phyloP scores from a whole-genome alignment of 805 yeast genomes.

The Wickerhamomyces chambardii region DNA sequence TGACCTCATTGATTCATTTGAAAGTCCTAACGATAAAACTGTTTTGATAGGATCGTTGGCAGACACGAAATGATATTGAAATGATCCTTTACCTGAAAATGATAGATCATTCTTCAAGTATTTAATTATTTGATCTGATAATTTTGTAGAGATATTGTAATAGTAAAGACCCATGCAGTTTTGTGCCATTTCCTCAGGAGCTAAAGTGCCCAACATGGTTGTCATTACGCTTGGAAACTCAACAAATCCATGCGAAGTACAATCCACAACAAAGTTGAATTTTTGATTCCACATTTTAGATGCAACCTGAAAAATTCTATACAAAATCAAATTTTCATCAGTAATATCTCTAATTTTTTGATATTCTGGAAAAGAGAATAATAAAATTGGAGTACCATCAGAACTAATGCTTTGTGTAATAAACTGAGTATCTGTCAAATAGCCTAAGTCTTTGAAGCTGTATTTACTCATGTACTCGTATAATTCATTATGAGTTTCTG shows the following conservation, averaged over 20 bases:
- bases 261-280: conserved; percentile 56
- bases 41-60: conserved; percentile 35
- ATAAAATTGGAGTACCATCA: conserved; percentile 67
- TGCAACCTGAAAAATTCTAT: conserved; percentile 52
- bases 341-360: conserved; percentile 18
- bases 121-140: conserved; percentile 16
- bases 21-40: conserved; percentile 35
- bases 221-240: conserved; percentile 22
- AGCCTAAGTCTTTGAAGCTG: conserved; percentile 42
- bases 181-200: conserved; percentile 40
- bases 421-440: conserved; percentile 32
- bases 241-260: conserved; percentile 43
- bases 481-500: conserved; percentile 40
- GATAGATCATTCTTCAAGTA: conserved; percentile 15
- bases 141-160: conserved; percentile 26
- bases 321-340: conserved; percentile 44
- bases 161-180: conserved; percentile 49
- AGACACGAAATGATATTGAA: conserved; percentile 31
- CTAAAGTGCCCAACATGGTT: conserved; percentile 28
- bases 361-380: conserved; percentile 37
- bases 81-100: conserved; percentile 16
- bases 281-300: conserved; percentile 66
- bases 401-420: conserved; percentile 57
- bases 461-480: conserved; percentile 70
- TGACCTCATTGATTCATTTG: conserved; percentile 29